A percentile compares a stretch with the other conserved stretches of the same genome.
phyloP scores from a whole-genome alignment of 2,329 filamentous ascomycete genomes.

The Aspergillus bombycis region DNA sequence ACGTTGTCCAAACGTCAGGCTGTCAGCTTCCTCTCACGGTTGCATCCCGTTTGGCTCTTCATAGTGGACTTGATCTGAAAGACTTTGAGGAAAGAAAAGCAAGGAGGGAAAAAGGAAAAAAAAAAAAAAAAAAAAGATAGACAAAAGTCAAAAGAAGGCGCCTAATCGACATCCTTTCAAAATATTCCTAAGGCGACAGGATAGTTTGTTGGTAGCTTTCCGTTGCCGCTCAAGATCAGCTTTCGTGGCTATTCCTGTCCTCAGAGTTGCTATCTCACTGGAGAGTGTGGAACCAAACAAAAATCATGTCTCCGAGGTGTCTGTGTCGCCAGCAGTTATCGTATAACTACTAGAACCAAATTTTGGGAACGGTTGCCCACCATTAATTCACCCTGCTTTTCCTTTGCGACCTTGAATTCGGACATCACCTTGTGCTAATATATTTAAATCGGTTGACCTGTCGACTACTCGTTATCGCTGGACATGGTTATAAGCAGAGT shows the following conservation, averaged over 20 bases:
- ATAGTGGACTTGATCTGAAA: background rate
- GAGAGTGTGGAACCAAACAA: background rate
- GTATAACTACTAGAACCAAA: conserved; percentile 5
- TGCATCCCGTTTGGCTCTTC: conserved; percentile 10
- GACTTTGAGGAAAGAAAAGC: background rate
- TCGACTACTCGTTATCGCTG: background rate
- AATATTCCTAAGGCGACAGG: background rate
- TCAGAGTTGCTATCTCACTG: background rate
- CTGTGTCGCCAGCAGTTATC: conserved; percentile 1
- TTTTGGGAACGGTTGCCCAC: background rate
- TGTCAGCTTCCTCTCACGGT: background rate
- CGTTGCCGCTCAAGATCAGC: background rate
- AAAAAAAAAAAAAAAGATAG: background rate
- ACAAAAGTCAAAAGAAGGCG: background rate
- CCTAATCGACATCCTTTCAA: background rate
- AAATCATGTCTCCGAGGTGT: background rate
- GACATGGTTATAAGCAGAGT: background rate
- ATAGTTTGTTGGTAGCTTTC: background rate
- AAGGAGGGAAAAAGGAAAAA: background rate
- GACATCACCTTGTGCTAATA: background rate
- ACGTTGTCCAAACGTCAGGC: conserved; percentile 14
- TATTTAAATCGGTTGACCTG: background rate
- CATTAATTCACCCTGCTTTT: background rate
- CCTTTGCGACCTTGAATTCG: background rate
- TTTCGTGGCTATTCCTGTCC: background rate